Conservation (phyloP, 2,329 filamentous ascomycete genomes). For the Alternaria triticimaculans region DNA sequence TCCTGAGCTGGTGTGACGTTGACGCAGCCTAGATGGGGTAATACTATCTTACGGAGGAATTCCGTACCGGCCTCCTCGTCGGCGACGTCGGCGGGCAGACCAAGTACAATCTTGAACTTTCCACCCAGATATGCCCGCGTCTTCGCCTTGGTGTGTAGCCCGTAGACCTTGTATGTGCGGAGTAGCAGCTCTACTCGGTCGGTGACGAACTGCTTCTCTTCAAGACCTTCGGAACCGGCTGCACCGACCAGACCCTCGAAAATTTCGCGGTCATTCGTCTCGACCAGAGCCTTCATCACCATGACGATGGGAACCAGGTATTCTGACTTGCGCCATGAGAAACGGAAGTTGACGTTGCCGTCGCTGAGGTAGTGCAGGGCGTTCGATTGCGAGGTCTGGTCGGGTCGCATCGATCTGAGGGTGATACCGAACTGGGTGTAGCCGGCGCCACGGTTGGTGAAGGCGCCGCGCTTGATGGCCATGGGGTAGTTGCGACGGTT, state of each 20-base stretch:
- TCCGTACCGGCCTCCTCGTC: conserved; percentile 91
- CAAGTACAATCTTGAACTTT: conserved; percentile 89
- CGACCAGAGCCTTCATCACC: conserved; percentile 91
- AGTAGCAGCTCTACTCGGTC: conserved; percentile 92
- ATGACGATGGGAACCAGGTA: conserved; percentile 96
- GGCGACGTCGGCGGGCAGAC: conserved; percentile 81
- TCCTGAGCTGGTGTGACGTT: conserved; percentile 85
- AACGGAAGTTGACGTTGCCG: conserved; percentile 95
- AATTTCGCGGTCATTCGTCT: conserved; percentile 96
- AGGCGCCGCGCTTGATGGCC: conserved; percentile 90
- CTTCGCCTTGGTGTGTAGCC: conserved; percentile 79
- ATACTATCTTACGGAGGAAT: conserved; percentile 85
- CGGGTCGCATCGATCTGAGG: conserved; percentile 89
- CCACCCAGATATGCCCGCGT: conserved; percentile 86
- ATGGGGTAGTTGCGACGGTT: conserved; percentile 93
- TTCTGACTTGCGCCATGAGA: conserved; percentile 97
- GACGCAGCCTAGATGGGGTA: conserved; percentile 88
- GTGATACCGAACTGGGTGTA: conserved; percentile 93
- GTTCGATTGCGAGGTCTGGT: conserved; percentile 97
- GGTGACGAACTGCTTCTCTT: conserved; percentile 88
- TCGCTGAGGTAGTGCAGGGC: conserved; percentile 95
- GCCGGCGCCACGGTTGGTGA: conserved; percentile 81
- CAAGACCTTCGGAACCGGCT: conserved; percentile 74
- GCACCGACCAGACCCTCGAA: conserved; percentile 90
- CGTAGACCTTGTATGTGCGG: conserved; percentile 91